Evolutionary conservation across 345 rosid species (phyloP).

Genomic region (Trapa bicornis): DNA sequence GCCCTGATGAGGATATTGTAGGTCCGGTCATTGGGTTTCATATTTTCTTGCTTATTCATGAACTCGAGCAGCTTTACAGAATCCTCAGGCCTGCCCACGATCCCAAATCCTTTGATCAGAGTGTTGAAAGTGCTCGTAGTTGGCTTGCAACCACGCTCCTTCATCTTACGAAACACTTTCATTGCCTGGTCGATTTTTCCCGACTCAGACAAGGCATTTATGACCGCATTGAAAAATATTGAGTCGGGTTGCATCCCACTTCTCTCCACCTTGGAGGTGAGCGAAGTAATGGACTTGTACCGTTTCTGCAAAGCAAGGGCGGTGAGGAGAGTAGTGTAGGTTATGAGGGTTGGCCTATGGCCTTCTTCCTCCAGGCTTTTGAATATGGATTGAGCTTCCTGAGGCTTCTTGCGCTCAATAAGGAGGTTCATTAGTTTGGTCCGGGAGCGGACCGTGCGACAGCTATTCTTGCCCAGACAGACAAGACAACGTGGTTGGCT

Average conservation of each 20-base stretch:
- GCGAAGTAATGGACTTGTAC: slow-evolving; percentile 46
- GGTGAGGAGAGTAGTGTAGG: slow-evolving; percentile 70
- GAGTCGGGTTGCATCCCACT: slow-evolving; percentile 69
- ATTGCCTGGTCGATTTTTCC: slow-evolving; percentile 69
- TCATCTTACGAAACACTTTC: slow-evolving; percentile 71
- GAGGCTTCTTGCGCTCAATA: slow-evolving; percentile 63
- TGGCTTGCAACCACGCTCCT: slow-evolving; percentile 64
- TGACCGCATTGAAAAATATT: slow-evolving; percentile 81
- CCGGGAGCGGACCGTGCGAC: slow-evolving; percentile 66
- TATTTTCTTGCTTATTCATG: slow-evolving; percentile 39
- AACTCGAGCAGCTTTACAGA: slow-evolving; percentile 47
- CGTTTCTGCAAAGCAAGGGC: slow-evolving; percentile 56
- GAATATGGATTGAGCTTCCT: slow-evolving; percentile 60
- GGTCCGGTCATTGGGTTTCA: slow-evolving; percentile 67
- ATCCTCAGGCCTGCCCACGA: slow-evolving; percentile 60
- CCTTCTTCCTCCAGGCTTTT: slow-evolving; percentile 57
- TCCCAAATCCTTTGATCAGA: slow-evolving; percentile 81
- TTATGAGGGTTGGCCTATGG: slow-evolving; percentile 69
- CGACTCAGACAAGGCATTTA: slow-evolving; percentile 80
- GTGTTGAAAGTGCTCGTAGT: slow-evolving; percentile 74
- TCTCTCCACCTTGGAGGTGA: slow-evolving; percentile 57
- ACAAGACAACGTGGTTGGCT: slow-evolving; percentile 33
- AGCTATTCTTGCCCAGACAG: slow-evolving; percentile 50
- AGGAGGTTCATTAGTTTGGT: slow-evolving; percentile 72
- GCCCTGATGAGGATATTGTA: slow-evolving; percentile 68